Evolutionary conservation across 768 basidiomycete genomes (phyloP), one percentile per base, ranked within the genome.

Genomic region (Pulveroboletus sp.): DNA sequence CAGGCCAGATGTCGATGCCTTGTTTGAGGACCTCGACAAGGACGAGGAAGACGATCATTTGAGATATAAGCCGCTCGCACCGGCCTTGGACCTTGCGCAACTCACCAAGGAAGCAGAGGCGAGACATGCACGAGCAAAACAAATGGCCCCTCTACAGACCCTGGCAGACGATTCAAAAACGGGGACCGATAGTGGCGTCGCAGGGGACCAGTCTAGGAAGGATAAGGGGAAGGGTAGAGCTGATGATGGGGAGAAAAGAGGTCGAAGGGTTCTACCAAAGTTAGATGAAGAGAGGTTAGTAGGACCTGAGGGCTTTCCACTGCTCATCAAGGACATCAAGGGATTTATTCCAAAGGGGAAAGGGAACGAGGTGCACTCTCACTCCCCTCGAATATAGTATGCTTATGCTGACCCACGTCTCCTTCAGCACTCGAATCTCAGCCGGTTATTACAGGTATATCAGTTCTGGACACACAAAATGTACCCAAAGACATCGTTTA

Each of bases 391-490:
- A 9, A 2, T n/a, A 10, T 10, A 27, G 35, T 32, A 17, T 24
- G 39, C 43, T 28, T 24, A 5, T 0, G n/a, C 33, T 59, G 51
- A 61, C 36, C 3, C 3, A 10, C 12, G 39, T 11, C 1, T 47
- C 39, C 5, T 10, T 21, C 45, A 97, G 94, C 75, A 75, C n/a
- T 68, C 79, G 44, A 94, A 99, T 68, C 77, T 99, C 35, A 81
- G 81, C 55, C 76, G 87, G 35, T 70, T 97, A 12, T 73, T 98
- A 47, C 81, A 84, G 54, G 72, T 88, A 32, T 98, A 98, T 64
- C 92, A 93, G 61, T 88, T 93, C 59, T 99, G 96, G 96, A 79
- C 92, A 4, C 96, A 98, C 71, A 80, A 78, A 59, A 76, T 99
- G 75, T 94, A 87, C 63, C 96, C 96, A 5, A 91, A 87, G 61